These are phyloP conservation scores for Ogataea hybrid DNA, from an alignment of 1,139 yeast genomes.

Conservation along the genomic window DNA sequence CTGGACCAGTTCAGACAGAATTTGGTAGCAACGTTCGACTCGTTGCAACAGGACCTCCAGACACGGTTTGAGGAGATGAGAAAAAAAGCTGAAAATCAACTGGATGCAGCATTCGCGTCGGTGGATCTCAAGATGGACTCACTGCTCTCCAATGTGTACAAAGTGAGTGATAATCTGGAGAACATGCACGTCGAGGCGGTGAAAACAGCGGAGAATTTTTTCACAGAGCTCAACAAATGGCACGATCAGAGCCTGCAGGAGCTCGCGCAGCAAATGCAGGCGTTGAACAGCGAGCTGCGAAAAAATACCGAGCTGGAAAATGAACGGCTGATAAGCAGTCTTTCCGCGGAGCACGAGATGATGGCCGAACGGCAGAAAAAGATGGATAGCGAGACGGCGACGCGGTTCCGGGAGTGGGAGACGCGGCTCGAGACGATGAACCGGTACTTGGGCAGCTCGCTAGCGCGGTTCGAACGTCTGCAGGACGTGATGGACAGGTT, in stretches of 20 bases:
- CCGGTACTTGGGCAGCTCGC: conserved; percentile 3
- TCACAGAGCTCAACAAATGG: neutral
- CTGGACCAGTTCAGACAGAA: conserved; percentile 5
- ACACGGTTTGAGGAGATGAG: neutral
- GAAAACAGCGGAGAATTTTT: conserved; percentile 1
- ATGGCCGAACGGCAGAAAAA: neutral
- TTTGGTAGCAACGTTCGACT: neutral
- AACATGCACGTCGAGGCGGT: conserved; percentile 1
- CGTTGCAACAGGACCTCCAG: neutral
- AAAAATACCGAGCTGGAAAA: neutral
- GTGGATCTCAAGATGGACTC: conserved; percentile 2
- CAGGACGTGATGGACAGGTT: neutral
- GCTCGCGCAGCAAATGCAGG: conserved; percentile 2
- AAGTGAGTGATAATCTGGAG: neutral
- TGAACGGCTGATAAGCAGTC: neutral
- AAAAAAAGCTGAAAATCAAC: neutral
- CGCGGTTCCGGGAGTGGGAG: conserved; percentile 4
- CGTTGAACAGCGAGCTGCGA: no score
- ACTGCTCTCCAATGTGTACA: neutral
- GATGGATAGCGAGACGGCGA: neutral
- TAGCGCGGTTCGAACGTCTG: conserved; percentile 9
- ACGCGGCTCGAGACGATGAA: conserved; percentile 1
- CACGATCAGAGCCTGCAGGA: neutral
- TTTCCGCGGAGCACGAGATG: conserved; percentile 2
- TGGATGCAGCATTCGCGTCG: neutral